A percentile compares a stretch with the other conserved stretches of the same genome.
Evolutionary conservation across 768 basidiomycete genomes (phyloP).

Genomic region (Butyriboletus loyo): DNA sequence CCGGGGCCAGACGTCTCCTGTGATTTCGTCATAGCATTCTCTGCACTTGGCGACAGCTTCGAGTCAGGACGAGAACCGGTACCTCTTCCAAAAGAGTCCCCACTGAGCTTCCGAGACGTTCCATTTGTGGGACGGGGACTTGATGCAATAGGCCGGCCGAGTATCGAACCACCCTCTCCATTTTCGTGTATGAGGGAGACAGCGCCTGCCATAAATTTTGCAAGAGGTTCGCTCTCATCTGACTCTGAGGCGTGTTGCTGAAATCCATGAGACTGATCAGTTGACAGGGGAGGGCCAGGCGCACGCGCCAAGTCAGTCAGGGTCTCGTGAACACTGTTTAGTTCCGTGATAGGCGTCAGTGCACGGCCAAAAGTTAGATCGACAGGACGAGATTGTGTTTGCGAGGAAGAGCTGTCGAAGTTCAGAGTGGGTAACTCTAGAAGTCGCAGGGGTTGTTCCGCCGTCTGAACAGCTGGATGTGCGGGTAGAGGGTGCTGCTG

Average conservation of each 20-base stretch:
- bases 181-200: conserved; percentile 20
- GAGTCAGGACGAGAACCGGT: conserved; percentile 39
- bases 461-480: conserved; percentile 16
- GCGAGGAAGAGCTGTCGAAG: conserved; percentile 37
- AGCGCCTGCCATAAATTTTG: conserved; percentile 11
- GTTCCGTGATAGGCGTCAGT: conserved; percentile 69
- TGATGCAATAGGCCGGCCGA: conserved; percentile 16
- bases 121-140: conserved; percentile 28
- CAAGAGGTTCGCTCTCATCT: conserved; percentile 26
- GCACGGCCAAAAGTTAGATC: conserved; percentile 30
- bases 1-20: conserved; percentile 15
- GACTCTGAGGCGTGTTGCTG: conserved; percentile 20
- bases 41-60: conserved; percentile 32
- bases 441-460: conserved; percentile 11
- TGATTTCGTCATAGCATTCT: conserved; percentile 17
- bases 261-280: conserved; percentile 15
- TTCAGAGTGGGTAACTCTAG: conserved; percentile 62
- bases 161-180: conserved; percentile 12
- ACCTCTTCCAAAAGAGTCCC: conserved; percentile 33
- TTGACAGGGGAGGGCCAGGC: conserved; percentile 14
- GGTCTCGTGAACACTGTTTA: conserved; percentile 33
- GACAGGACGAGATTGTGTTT: conserved; percentile 8
- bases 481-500: conserved; percentile 27
- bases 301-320: conserved; percentile 14
- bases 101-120: conserved; percentile 30